Base-by-base conservation (phyloP, 306 rosid species). In the Pyrus communis region DNA sequence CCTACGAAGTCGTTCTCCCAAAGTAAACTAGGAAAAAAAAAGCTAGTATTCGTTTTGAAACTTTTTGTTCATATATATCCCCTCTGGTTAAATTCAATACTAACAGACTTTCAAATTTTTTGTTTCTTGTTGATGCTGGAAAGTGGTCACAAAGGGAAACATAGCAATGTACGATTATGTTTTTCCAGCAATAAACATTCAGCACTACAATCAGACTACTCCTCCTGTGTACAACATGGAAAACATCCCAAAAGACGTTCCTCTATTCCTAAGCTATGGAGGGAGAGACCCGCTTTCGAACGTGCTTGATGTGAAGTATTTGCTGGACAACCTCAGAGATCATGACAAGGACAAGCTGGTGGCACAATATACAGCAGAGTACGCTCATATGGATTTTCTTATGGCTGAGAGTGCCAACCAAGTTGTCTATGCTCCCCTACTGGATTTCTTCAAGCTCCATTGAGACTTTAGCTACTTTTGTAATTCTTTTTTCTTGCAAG, bases 371-470 rank as follows among this genome's bases (percentile, higher is more conserved):
- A 82, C 82, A 62, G 83, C 85, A 27, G 86, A 88, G 45, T 91
- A 89, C 81, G 95, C 95, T 52, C 97, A 91, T 84, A 71, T 79
- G 18, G 97, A 89, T 80, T 91, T 82, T 79, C 79, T 91, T 46
- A 79, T 89, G 87, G 91, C 86, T 45, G 79, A 70, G 71, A 84
- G 82, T 86, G 97, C 95, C 30, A 78, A 86, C 62, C 78, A 57
- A 77, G 84, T 80, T 75, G 85, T 91, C 9, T 88, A 86, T 85
- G 82, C 74, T 28, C 91, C 91, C 75, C 79, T 91, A 21, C 77
- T 91, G 35, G 78, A 83, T 60, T 91, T 91, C 91, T 84, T 93
- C 62, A 80, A 73, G 70, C 28, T 80, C 78, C 85, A 87, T 55
- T 90, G 86, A 87, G 59, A 10, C 75, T 43, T 21, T 23, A 4